phyloP scores from a whole-genome alignment of 257 asterid genomes.

The Solanum tarapatanum region DNA sequence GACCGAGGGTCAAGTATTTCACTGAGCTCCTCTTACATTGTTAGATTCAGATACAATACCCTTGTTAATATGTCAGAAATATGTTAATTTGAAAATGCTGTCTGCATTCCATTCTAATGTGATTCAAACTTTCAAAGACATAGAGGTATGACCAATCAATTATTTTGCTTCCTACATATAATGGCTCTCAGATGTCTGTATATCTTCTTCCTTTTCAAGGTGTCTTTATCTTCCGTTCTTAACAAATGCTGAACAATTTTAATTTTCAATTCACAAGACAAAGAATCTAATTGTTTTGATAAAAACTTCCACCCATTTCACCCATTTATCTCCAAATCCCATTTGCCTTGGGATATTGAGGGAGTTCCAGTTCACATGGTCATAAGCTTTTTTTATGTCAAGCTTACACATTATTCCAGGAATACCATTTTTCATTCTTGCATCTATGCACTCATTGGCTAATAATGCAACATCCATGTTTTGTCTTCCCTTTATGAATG shows the following conservation, averaged over 20 bases:
- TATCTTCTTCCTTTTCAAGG: not conserved
- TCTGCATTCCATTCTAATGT: not conserved
- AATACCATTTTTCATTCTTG: too few relatives aligned
- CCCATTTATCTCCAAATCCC: too few relatives aligned
- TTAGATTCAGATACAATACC: not conserved
- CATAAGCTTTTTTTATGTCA: too few relatives aligned
- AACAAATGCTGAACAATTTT: not conserved
- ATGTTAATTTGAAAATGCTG: not conserved
- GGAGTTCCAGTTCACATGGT: too few relatives aligned
- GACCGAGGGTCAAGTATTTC: not conserved
- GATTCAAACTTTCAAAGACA: not conserved
- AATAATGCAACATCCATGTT: too few relatives aligned
- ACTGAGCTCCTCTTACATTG: not conserved
- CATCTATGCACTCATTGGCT: too few relatives aligned
- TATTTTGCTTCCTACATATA: not conserved
- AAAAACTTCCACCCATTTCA: too few relatives aligned
- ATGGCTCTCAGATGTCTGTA: not conserved
- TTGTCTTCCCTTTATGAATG: too few relatives aligned
- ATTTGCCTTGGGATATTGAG: too few relatives aligned
- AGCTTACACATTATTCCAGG: too few relatives aligned
- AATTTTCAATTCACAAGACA: too few relatives aligned
- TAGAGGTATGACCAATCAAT: not conserved
- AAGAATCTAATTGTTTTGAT: too few relatives aligned
- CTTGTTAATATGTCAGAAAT: not conserved
- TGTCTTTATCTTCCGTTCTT: not conserved